Evolutionary conservation across 805 yeast genomes (phyloP).

Genomic region (Blastobotrys terrestris): DNA sequence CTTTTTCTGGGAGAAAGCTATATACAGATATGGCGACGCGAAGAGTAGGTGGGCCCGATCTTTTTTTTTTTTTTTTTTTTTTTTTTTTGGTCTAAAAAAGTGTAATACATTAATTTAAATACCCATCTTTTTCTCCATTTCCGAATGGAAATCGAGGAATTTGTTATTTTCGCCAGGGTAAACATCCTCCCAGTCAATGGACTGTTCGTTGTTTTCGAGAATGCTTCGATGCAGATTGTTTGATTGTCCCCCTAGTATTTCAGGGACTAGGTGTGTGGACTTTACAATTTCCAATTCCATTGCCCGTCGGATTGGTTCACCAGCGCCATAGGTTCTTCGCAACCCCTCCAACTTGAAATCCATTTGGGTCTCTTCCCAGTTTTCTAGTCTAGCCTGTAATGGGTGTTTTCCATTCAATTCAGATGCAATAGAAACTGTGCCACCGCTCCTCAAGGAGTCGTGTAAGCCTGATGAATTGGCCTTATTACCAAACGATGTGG

Average conservation of each 20-base stretch:
- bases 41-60: background rate
- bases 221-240: constrained; percentile 68
- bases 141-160: constrained; percentile 57
- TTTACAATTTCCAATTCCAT: constrained; percentile 81
- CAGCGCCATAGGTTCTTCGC: constrained; percentile 82
- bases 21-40: constrained; percentile 59
- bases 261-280: constrained; percentile 56
- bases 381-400: constrained; percentile 61
- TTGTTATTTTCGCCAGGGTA: constrained; percentile 36
- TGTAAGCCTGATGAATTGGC: constrained; percentile 29
- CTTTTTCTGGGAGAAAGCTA: constrained; percentile 56
- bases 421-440: constrained; percentile 48
- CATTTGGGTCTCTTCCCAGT: constrained; percentile 77
- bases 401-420: constrained; percentile 54
- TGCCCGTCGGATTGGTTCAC: constrained; percentile 84
- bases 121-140: constrained; percentile 56
- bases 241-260: constrained; percentile 46
- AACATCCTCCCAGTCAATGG: constrained; percentile 91
- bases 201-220: constrained; percentile 65
- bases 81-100: background rate
- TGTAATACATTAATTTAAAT: constrained; percentile 9
- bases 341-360: constrained; percentile 67
- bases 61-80: background rate
- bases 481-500: constrained; percentile 7
- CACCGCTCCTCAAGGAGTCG: constrained; percentile 52